Evolutionary conservation across 768 basidiomycete genomes (phyloP), one percentile per base, ranked within the genome.

Genomic region (Lactifluus volemus): DNA sequence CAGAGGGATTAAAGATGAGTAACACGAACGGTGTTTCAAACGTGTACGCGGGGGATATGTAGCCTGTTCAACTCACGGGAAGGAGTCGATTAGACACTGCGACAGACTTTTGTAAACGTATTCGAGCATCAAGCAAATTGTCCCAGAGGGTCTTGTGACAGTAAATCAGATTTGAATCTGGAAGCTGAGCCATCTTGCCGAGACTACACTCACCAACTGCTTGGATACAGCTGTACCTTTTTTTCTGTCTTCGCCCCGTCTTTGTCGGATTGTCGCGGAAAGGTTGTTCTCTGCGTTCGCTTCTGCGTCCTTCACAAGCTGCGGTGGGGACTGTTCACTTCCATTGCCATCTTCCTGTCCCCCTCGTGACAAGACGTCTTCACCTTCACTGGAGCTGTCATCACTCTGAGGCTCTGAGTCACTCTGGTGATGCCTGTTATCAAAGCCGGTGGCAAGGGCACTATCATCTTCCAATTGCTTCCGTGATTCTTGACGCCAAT

Each of bases 141-240:
- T 98, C 92, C 89, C 92, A 97, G 39, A 94, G 73, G 3, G 78
- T 77, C 93, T 98, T 67, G 12, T 25, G 29, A 32, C 29, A 15
- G 15, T 32, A 6, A 21, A 25, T 38, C 14, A 36, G 39, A 42
- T 34, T 41, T 44, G 29, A 30, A 42, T 34, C 41, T 44, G 41
- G 8, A 19, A 25, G 21, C 4, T n/a, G 42, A 34, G 14, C 7
- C 15, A 15, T 38, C 30, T 41, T 17, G 29, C 34, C 42, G 38
- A 34, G 30, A 44, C 6, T 19, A 53, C 49, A 75, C 89, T 60
- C 68, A 89, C 96, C 57, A 93, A 81, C 74, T 98, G 96, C 63
- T 81, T 82, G 50, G 83, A 79, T 56, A 98, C 84, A 6, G 89
- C 92, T 65, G 81, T 82, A 3, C 95, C 96, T 72, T 98, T 98